phyloP scores from a whole-genome alignment of 108 stramenopile genomes.

The Parietichytrium sp. region DNA sequence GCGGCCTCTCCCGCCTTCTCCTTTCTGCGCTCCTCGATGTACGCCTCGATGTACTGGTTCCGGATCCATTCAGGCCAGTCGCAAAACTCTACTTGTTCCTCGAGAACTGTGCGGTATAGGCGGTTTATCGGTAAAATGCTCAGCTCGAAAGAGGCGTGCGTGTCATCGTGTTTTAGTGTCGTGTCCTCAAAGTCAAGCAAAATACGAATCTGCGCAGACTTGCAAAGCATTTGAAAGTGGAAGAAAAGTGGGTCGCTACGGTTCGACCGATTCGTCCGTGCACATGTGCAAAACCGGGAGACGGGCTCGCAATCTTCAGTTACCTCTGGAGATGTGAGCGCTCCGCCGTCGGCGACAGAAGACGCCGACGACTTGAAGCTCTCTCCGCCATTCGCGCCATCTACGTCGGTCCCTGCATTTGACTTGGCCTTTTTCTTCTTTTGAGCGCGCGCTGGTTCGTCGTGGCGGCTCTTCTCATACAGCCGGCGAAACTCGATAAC shows the following conservation, averaged over 20 bases:
- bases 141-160: constrained; percentile 13
- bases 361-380: too few relatives aligned
- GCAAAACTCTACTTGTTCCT: background rate
- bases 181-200: constrained; percentile 12
- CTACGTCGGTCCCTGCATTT: too few relatives aligned
- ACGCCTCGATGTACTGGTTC: constrained; percentile 9
- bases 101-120: background rate
- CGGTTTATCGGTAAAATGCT: background rate
- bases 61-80: constrained; percentile 33
- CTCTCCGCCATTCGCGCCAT: too few relatives aligned
- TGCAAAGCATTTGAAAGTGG: constrained; percentile 36
- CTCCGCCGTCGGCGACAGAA: too few relatives aligned
- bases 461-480: background rate
- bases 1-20: background rate
- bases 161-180: background rate
- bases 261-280: too few relatives aligned
- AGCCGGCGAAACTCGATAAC: constrained; percentile 13
- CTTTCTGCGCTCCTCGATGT: background rate
- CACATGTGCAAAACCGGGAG: too few relatives aligned
- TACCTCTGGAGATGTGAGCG: too few relatives aligned
- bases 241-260: constrained; percentile 31
- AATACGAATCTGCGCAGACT: constrained; percentile 20
- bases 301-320: too few relatives aligned
- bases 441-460: constrained; percentile 23
- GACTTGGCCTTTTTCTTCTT: too few relatives aligned